Conservation (phyloP, 306 rosid genomes). For the Cucumis cinereus region DNA sequence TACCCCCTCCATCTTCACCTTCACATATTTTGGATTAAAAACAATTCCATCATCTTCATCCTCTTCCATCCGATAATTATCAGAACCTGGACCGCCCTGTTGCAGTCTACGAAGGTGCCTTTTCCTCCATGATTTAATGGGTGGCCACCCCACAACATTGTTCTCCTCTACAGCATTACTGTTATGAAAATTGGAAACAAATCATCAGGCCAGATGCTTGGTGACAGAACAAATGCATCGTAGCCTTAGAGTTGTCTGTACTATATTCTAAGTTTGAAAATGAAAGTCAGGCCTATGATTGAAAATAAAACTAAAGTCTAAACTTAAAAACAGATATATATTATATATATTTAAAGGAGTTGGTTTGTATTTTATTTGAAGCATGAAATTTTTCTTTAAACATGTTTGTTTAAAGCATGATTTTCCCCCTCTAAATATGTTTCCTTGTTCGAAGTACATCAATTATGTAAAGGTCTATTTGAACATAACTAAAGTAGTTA, state of each 20-base stretch:
- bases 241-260: background rate
- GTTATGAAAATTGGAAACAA: background rate
- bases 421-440: background rate
- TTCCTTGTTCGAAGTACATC: background rate
- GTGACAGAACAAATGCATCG: background rate
- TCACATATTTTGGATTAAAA: slow-evolving; percentile 34
- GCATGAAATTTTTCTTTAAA: background rate
- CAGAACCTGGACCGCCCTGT: slow-evolving; percentile 8
- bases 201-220: background rate
- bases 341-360: background rate
- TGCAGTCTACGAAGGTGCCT: slow-evolving; percentile 27
- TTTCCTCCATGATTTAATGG: slow-evolving; percentile 63
- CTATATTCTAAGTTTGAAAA: background rate
- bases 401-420: background rate
- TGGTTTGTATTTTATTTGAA: background rate
- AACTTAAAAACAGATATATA: background rate
- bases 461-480: background rate
- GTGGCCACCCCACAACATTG: slow-evolving; percentile 81
- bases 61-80: slow-evolving; percentile 9
- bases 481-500: background rate
- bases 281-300: background rate
- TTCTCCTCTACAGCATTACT: slow-evolving; percentile 28
- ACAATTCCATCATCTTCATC: slow-evolving; percentile 17
- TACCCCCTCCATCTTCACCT: slow-evolving; percentile 84
- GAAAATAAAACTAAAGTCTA: background rate